These are phyloP conservation scores for Penicillium sp. DNA, from an alignment of 2,329 filamentous ascomycete species.

Conservation along the genomic window DNA sequence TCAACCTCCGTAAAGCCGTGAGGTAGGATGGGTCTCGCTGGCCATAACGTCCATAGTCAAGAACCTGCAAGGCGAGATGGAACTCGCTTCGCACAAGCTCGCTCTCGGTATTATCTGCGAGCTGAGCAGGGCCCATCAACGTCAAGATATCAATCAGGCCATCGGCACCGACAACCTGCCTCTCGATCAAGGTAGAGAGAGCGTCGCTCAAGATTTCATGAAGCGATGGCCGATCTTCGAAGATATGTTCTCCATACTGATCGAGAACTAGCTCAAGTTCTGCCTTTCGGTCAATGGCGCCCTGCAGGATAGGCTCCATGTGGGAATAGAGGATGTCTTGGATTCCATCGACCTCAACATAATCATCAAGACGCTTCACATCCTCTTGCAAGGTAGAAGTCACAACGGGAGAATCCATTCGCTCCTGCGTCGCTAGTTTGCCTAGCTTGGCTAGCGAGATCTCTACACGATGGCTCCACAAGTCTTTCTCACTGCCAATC, in stretches of 20 bases:
- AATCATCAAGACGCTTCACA: conserved; percentile 57
- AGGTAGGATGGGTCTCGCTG: conserved; percentile 44
- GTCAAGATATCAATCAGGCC: conserved; percentile 67
- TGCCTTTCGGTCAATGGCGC: conserved; percentile 75
- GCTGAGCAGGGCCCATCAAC: conserved; percentile 60
- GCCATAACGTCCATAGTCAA: conserved; percentile 55
- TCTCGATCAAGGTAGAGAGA: conserved; percentile 66
- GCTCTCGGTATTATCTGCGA: conserved; percentile 46
- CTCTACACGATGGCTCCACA: conserved; percentile 94
- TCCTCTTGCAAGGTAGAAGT: conserved; percentile 43
- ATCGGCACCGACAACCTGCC: conserved; percentile 62
- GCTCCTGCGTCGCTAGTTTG: conserved; percentile 61
- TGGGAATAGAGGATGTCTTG: conserved; percentile 75
- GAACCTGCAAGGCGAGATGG: conserved; percentile 64
- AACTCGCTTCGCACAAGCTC: conserved; percentile 62
- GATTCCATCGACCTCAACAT: conserved; percentile 69
- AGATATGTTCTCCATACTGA: conserved; percentile 55
- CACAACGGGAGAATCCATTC: conserved; percentile 15
- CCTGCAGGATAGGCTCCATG: conserved; percentile 63
- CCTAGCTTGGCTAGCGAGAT: conserved; percentile 84
- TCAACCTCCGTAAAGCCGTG: conserved; percentile 39
- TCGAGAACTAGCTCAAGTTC: conserved; percentile 74
- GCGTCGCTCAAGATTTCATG: conserved; percentile 67
- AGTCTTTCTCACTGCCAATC: conserved; percentile 66
- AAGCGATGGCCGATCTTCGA: conserved; percentile 63